A percentile compares a stretch with the other conserved stretches of the same genome.
phyloP scores from a whole-genome alignment of 768 basidiomycete species.

The Trametes cinnabarina region DNA sequence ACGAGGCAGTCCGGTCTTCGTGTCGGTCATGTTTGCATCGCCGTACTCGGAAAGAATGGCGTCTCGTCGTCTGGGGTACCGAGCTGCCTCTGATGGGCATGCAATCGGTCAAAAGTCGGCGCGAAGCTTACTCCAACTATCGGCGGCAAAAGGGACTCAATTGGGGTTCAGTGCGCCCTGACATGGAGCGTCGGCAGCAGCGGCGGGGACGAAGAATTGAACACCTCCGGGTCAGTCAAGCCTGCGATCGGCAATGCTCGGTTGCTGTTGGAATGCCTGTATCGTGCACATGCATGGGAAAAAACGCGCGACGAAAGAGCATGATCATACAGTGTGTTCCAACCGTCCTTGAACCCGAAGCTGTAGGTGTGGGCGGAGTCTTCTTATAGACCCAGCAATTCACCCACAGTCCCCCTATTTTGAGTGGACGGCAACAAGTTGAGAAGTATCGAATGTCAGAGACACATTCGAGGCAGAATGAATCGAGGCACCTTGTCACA shows the following conservation, averaged over 20 bases:
- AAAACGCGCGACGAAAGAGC: not conserved
- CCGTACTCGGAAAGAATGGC: not conserved
- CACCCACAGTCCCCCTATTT: not conserved
- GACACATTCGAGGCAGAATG: not conserved
- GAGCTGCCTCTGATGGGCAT: not conserved
- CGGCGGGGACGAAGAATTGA: not conserved
- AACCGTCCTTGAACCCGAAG: not conserved
- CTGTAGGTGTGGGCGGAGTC: not conserved
- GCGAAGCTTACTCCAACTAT: not conserved
- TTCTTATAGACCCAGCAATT: not conserved
- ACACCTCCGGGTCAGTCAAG: slow-evolving; percentile 3
- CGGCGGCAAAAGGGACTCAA: not conserved
- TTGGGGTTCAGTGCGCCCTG: not conserved
- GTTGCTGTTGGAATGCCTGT: not conserved
- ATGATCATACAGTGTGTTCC: not conserved
- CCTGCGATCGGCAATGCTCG: slow-evolving; percentile 2
- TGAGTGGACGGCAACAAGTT: not conserved
- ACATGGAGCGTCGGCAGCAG: not conserved
- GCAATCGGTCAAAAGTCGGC: not conserved
- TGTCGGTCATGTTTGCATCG: not conserved
- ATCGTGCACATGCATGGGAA: not conserved
- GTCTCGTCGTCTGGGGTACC: not conserved
- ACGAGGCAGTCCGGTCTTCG: not conserved
- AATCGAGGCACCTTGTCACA: not conserved
- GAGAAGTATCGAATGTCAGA: not conserved